Evolutionary conservation across 257 asterid species (phyloP).

Genomic region (Mitragyna speciosa): DNA sequence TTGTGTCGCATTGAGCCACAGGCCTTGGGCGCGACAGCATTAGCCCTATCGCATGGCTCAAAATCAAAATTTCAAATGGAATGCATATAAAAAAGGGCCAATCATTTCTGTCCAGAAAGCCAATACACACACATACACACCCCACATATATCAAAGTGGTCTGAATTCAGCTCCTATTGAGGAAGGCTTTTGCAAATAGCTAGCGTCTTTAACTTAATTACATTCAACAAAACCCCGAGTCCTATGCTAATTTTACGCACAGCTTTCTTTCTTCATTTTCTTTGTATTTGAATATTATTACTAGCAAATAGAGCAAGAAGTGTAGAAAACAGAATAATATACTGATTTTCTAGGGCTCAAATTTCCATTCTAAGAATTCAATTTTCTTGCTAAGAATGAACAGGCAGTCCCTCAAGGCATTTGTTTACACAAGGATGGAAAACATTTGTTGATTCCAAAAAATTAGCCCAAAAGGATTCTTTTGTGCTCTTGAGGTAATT

Average conservation of each 20-base stretch:
- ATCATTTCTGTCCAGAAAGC: no score
- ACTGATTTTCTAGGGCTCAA: neutral
- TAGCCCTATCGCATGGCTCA: no score
- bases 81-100: no score
- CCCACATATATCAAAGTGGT: no score
- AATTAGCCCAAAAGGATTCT: conserved; percentile 65
- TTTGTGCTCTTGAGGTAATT: conserved; percentile 66
- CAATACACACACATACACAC: no score
- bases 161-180: no score
- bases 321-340: neutral
- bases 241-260: neutral
- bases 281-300: neutral
- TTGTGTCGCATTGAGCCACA: no score
- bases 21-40: no score
- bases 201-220: no score
- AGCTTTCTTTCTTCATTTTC: neutral
- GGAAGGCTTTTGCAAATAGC: no score
- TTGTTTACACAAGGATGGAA: conserved; percentile 81
- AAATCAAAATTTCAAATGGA: no score
- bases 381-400: conserved; percentile 8
- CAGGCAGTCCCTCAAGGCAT: conserved; percentile 80
- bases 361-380: conserved; percentile 8
- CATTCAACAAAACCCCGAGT: neutral
- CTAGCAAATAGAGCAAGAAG: neutral
- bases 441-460: conserved; percentile 60